These are phyloP conservation scores for Lanzia echinophila DNA, from an alignment of 2,329 filamentous ascomycete genomes.

Conservation along the genomic window DNA sequence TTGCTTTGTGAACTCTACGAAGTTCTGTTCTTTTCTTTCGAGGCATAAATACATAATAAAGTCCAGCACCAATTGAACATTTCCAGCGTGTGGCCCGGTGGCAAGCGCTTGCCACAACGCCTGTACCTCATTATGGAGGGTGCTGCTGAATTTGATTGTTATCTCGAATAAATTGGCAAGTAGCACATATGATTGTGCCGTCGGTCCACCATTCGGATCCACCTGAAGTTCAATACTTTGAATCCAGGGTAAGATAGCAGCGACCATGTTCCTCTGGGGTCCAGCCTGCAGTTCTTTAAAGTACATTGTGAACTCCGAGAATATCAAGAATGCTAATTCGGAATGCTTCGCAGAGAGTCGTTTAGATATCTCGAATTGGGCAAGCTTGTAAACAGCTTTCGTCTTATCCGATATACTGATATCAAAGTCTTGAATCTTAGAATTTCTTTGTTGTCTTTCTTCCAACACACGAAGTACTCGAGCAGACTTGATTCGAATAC, in stretches of 20 bases:
- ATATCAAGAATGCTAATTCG: conserved; percentile 85
- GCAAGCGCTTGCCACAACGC: conserved; percentile 95
- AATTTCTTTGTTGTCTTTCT: conserved; percentile 74
- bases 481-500: conserved; percentile 82
- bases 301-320: conserved; percentile 90
- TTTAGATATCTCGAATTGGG: conserved; percentile 94
- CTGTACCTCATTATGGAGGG: conserved; percentile 92
- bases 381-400: conserved; percentile 93
- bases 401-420: conserved; percentile 99
- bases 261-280: conserved; percentile 88
- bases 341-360: conserved; percentile 81
- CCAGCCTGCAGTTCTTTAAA: conserved; percentile 81
- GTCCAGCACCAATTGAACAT: conserved; percentile 88
- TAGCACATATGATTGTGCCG: conserved; percentile 86
- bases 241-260: conserved; percentile 92
- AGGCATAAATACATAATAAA: conserved; percentile 94
- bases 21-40: conserved; percentile 93
- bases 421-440: conserved; percentile 93
- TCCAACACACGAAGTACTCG: conserved; percentile 75
- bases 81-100: conserved; percentile 85
- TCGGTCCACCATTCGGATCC: conserved; percentile 86
- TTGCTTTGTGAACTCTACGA: conserved; percentile 96
- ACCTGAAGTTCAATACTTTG: conserved; percentile 89
- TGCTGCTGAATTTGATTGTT: conserved; percentile 83
- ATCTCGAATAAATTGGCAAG: conserved; percentile 93